These are phyloP conservation scores for Hysterium pulicare DNA, from an alignment of 2,329 filamentous ascomycete species.

Conservation along the genomic window DNA sequence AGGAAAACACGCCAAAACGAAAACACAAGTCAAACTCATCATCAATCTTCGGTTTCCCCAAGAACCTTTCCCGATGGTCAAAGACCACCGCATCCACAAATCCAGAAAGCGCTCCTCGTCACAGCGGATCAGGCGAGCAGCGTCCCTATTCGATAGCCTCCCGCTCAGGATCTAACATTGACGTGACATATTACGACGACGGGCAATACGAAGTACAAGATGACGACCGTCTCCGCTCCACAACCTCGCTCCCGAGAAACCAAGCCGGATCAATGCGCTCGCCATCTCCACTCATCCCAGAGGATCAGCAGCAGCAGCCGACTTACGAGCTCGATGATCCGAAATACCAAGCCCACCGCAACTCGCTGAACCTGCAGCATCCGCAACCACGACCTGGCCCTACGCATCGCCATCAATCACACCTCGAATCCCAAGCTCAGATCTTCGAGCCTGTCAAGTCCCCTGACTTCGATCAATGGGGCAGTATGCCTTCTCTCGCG, in stretches of 20 bases:
- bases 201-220: slow-evolving; percentile 60
- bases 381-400: slow-evolving; percentile 73
- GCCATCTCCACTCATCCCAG: slow-evolving; percentile 53
- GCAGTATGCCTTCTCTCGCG: slow-evolving; percentile 43
- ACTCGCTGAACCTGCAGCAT: slow-evolving; percentile 75
- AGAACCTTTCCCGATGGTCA: slow-evolving; percentile 88
- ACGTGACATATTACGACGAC: slow-evolving; percentile 57
- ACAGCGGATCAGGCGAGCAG: slow-evolving; percentile 58
- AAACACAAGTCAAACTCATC: slow-evolving; percentile 88
- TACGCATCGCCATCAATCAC: slow-evolving; percentile 69
- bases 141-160: slow-evolving; percentile 65
- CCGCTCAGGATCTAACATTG: slow-evolving; percentile 73
- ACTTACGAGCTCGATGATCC: slow-evolving; percentile 54
- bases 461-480: slow-evolving; percentile 48
- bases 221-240: slow-evolving; percentile 52
- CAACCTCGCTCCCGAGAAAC: slow-evolving; percentile 29
- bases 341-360: slow-evolving; percentile 78
- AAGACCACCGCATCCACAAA: slow-evolving; percentile 91
- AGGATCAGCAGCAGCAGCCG: slow-evolving; percentile 41
- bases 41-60: slow-evolving; percentile 69
- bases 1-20: slow-evolving; percentile 75
- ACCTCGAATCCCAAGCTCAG: slow-evolving; percentile 69
- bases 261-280: slow-evolving; percentile 35
- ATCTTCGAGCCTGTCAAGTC: slow-evolving; percentile 53
- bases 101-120: slow-evolving; percentile 67